Evolutionary conservation across 441 rosid species (phyloP).

Genomic region (Francoa sonchifolia): DNA sequence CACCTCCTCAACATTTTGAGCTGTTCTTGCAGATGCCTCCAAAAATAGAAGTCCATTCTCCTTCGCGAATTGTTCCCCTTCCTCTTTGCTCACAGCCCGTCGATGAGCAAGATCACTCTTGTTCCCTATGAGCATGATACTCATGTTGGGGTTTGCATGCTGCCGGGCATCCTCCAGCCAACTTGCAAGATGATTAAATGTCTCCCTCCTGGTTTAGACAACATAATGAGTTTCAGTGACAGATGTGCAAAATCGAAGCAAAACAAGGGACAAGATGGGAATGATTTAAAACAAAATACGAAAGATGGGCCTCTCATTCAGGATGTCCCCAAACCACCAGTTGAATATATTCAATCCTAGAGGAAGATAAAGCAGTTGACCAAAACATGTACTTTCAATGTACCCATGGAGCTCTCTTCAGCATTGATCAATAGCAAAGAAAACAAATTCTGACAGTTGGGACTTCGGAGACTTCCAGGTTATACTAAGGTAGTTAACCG

Average conservation of each 20-base stretch:
- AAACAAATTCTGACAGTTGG: no score
- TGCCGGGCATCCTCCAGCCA: slow-evolving; percentile 53
- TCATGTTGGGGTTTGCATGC: slow-evolving; percentile 50
- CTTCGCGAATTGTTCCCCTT: slow-evolving; percentile 47
- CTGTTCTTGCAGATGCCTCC: slow-evolving; percentile 53
- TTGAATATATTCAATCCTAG: no score
- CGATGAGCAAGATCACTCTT: slow-evolving; percentile 40
- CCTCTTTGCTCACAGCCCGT: slow-evolving; percentile 44
- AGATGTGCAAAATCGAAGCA: slow-evolving; percentile 2
- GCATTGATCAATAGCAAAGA: no score
- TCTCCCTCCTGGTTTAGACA: slow-evolving; percentile 49
- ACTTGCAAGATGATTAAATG: slow-evolving; percentile 46
- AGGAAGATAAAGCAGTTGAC: no score
- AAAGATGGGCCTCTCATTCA: no score
- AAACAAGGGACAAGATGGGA: not conserved
- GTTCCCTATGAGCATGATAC: slow-evolving; percentile 41
- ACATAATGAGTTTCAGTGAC: no score
- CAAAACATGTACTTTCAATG: no score
- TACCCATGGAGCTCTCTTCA: no score
- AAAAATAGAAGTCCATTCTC: slow-evolving; percentile 39
- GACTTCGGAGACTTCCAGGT: no score
- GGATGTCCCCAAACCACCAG: no score
- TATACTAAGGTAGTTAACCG: no score
- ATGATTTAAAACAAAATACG: not conserved
- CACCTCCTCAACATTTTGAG: slow-evolving; percentile 49